Evolutionary conservation across 2,329 filamentous ascomycete genomes (phyloP).

Genomic region (Pseudofabraea citricarpa): DNA sequence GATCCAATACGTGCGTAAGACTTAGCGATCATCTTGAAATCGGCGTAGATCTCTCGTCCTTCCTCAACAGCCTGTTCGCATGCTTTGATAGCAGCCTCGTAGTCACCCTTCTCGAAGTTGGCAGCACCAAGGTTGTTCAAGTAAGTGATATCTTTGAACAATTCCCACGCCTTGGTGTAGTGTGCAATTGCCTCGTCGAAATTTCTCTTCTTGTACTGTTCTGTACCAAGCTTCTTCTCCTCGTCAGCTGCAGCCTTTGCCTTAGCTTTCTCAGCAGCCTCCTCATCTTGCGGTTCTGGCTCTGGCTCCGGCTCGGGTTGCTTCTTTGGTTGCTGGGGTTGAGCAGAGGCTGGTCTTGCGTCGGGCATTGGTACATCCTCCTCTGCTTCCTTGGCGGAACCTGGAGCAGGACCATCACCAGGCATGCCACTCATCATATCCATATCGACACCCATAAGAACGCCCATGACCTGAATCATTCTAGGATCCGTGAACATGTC

Average conservation of each 20-base stretch:
- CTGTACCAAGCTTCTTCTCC: slow-evolving; percentile 90
- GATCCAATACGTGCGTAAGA: slow-evolving; percentile 93
- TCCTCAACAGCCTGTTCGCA: slow-evolving; percentile 88
- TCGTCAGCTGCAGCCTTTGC: slow-evolving; percentile 90
- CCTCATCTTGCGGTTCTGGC: slow-evolving; percentile 71
- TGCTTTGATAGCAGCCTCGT: slow-evolving; percentile 76
- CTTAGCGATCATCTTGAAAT: slow-evolving; percentile 98
- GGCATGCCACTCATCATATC: slow-evolving; percentile 51
- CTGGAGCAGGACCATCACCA: slow-evolving; percentile 37
- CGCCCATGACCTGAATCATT: slow-evolving; percentile 90
- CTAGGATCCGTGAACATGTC: slow-evolving; percentile 83
- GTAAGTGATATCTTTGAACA: slow-evolving; percentile 95
- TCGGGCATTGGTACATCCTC: slow-evolving; percentile 80
- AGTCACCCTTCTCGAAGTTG: slow-evolving; percentile 94
- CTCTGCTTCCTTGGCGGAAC: slow-evolving; percentile 43
- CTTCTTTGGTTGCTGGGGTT: slow-evolving; percentile 36
- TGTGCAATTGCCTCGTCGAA: slow-evolving; percentile 93
- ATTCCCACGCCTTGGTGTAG: slow-evolving; percentile 92
- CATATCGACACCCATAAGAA: slow-evolving; percentile 92
- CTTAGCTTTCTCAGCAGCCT: slow-evolving; percentile 77
- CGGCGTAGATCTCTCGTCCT: slow-evolving; percentile 82
- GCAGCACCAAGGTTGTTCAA: slow-evolving; percentile 94
- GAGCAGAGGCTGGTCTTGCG: slow-evolving; percentile 38
- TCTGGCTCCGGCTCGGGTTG: slow-evolving; percentile 57
- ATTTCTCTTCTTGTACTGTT: slow-evolving; percentile 96